These are phyloP conservation scores for Xylaria sp. DNA, from an alignment of 2,329 filamentous ascomycete genomes.

Conservation along the genomic window DNA sequence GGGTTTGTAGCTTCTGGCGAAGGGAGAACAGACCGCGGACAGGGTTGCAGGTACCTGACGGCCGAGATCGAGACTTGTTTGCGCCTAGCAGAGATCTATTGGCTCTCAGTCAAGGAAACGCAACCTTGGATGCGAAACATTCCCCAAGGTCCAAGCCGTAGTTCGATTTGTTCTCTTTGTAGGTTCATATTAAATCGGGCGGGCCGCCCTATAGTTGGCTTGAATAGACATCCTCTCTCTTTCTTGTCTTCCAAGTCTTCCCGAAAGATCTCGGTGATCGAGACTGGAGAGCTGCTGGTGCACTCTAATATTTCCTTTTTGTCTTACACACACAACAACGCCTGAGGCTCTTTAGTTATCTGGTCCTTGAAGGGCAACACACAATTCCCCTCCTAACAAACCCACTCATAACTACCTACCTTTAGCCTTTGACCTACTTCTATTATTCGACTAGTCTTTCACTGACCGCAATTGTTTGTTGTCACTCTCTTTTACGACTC, in stretches of 20 bases:
- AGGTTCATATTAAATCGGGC: constrained; percentile 33
- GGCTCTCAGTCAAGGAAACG: constrained; percentile 40
- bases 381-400: constrained; percentile 32
- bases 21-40: constrained; percentile 19
- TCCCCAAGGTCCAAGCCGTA: constrained; percentile 13
- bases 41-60: constrained; percentile 36
- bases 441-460: constrained; percentile 25
- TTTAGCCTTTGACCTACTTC: neutral
- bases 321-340: constrained; percentile 24
- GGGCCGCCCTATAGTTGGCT: constrained; percentile 27
- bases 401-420: constrained; percentile 10
- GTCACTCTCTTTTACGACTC: constrained; percentile 38
- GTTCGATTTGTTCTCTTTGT: constrained; percentile 22
- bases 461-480: constrained; percentile 33
- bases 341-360: constrained; percentile 19
- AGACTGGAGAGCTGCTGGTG: constrained; percentile 37
- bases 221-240: constrained; percentile 27
- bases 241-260: constrained; percentile 32
- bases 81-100: constrained; percentile 43
- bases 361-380: constrained; percentile 45
- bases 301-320: constrained; percentile 40
- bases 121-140: constrained; percentile 44
- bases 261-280: constrained; percentile 6
- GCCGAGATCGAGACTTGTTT: constrained; percentile 42
- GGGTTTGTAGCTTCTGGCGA: constrained; percentile 29